These are phyloP conservation scores for Gaertneriomyces semiglobifer DNA, from an alignment of 192 early-diverging fungal genomes.

Conservation along the genomic window DNA sequence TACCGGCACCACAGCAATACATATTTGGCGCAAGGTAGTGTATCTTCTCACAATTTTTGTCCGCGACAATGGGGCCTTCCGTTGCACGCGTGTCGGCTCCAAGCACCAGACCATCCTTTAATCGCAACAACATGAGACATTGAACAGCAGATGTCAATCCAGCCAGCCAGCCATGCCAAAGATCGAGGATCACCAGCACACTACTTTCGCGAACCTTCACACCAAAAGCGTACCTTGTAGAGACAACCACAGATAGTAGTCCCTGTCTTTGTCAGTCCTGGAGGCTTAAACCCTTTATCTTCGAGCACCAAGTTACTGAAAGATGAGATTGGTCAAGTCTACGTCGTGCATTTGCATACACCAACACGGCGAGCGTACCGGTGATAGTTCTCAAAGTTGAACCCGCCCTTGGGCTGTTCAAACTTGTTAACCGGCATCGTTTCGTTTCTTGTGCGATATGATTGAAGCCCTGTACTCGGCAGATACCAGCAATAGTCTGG, in stretches of 20 bases:
- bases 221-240: constrained; percentile 64
- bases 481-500: too few species aligned
- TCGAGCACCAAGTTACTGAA: constrained; percentile 72
- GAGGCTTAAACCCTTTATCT: constrained; percentile 71
- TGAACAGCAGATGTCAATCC: too few species aligned
- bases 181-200: background rate
- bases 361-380: constrained; percentile 50
- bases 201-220: background rate
- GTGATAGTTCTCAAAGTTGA: constrained; percentile 83
- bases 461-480: too few species aligned
- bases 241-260: constrained; percentile 95
- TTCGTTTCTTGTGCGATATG: too few species aligned
- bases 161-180: too few species aligned
- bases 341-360: constrained; percentile 11
- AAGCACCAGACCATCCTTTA: constrained; percentile 83
- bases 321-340: background rate
- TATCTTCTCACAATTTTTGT: constrained; percentile 99
- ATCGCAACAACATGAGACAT: too few species aligned
- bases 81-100: constrained; percentile 98
- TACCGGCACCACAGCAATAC: constrained; percentile 97
- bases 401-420: constrained; percentile 57
- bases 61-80: constrained; percentile 88
- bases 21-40: constrained; percentile 97
- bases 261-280: constrained; percentile 89
- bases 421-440: constrained; percentile 11